Conservation (phyloP, 768 basidiomycete genomes). For the Mycena venus region DNA sequence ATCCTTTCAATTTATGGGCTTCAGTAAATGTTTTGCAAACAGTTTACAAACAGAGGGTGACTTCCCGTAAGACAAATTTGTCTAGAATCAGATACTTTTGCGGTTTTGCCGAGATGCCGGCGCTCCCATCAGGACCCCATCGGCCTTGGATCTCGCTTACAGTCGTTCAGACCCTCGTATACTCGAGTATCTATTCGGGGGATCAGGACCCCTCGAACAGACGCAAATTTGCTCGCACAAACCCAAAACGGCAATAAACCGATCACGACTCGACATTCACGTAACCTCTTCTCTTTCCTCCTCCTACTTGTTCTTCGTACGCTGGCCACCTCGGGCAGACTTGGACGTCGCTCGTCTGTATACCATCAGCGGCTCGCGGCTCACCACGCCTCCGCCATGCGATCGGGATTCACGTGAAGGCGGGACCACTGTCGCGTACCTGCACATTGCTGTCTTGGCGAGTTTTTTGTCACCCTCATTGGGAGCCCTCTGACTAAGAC, state of each 20-base stretch:
- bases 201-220: neutral
- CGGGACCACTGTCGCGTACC: neutral
- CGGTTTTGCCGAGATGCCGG: neutral
- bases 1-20: no score
- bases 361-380: neutral
- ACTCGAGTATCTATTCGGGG: neutral
- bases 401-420: neutral
- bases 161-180: neutral
- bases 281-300: neutral
- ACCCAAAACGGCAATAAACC: neutral
- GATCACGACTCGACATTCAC: neutral
- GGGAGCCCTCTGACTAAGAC: neutral
- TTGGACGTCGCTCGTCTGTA: neutral
- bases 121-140: neutral
- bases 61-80: neutral
- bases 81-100: neutral
- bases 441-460: neutral
- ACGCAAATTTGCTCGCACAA: no score
- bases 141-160: neutral
- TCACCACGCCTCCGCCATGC: neutral
- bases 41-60: no score
- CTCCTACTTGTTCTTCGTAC: neutral
- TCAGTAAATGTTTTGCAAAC: no score
- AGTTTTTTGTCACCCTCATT: neutral
- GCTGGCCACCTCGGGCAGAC: neutral